These are phyloP conservation scores for Myriosclerotinia scirpicola DNA, from an alignment of 2,329 filamentous ascomycete genomes.

Conservation along the genomic window DNA sequence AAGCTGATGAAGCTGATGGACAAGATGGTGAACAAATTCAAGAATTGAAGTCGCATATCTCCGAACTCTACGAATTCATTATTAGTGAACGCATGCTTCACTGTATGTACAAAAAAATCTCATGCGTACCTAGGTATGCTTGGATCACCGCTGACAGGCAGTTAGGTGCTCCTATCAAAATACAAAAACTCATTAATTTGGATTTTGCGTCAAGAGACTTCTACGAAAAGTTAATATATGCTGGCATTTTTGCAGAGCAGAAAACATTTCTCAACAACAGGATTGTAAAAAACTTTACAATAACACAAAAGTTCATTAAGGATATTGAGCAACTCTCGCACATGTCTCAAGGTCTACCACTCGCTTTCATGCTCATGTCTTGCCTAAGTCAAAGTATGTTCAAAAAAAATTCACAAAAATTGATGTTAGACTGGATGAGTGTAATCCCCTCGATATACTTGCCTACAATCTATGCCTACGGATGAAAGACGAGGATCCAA, in stretches of 20 bases:
- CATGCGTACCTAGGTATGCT: background rate
- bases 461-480: background rate
- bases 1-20: too few species aligned
- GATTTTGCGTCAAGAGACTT: background rate
- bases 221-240: background rate
- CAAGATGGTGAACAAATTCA: too few species aligned
- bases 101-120: background rate
- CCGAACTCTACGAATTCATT: background rate
- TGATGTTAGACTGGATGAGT: too few species aligned
- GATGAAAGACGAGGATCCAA: background rate
- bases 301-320: background rate
- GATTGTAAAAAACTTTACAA: background rate
- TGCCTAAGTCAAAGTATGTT: background rate
- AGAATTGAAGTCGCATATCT: background rate
- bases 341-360: background rate
- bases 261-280: too few species aligned
- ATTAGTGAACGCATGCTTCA: background rate
- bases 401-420: background rate
- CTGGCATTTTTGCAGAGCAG: background rate
- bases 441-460: background rate
- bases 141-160: background rate
- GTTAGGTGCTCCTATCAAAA: conserved; percentile 1
- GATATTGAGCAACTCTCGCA: background rate
- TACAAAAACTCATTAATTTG: background rate
- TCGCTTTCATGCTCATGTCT: background rate